Conservation (phyloP, 164 flowering plant genomes). For the Brasenia schreberi region DNA sequence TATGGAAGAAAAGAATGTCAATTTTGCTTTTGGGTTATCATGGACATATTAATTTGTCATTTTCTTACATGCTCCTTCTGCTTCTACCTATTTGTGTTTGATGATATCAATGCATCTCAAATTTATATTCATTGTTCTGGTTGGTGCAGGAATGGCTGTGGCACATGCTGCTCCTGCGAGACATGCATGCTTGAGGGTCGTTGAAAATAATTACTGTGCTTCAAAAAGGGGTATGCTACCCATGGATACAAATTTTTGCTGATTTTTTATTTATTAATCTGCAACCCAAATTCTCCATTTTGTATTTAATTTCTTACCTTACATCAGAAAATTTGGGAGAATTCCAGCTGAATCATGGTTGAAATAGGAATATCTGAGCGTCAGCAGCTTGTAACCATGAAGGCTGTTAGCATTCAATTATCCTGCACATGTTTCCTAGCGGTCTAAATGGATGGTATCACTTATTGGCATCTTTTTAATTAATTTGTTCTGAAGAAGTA, state of each 20-base stretch:
- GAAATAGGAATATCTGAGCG: not conserved
- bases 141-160: conserved; percentile 53
- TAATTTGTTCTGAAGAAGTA: too few relatives aligned
- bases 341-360: too few relatives aligned
- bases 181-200: conserved; percentile 80
- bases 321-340: too few relatives aligned
- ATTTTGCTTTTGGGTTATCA: too few relatives aligned
- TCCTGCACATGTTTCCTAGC: not conserved
- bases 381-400: not conserved
- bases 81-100: too few relatives aligned
- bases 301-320: too few relatives aligned
- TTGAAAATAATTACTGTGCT: conserved; percentile 91
- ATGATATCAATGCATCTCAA: too few relatives aligned
- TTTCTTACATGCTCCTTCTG: too few relatives aligned
- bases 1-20: too few relatives aligned
- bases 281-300: not conserved
- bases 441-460: too few relatives aligned
- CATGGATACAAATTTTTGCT: not conserved
- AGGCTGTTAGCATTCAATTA: not conserved
- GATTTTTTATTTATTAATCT: not conserved
- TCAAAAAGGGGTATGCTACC: conserved; percentile 65
- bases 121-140: not conserved
- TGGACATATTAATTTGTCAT: too few relatives aligned
- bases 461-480: too few relatives aligned
- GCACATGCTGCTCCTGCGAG: conserved; percentile 75